Percentiles rank a stretch among this genome's conserved stretches.
Conservation (phyloP, 805 yeast genomes). For the Starmerella potacharoeniae region DNA sequence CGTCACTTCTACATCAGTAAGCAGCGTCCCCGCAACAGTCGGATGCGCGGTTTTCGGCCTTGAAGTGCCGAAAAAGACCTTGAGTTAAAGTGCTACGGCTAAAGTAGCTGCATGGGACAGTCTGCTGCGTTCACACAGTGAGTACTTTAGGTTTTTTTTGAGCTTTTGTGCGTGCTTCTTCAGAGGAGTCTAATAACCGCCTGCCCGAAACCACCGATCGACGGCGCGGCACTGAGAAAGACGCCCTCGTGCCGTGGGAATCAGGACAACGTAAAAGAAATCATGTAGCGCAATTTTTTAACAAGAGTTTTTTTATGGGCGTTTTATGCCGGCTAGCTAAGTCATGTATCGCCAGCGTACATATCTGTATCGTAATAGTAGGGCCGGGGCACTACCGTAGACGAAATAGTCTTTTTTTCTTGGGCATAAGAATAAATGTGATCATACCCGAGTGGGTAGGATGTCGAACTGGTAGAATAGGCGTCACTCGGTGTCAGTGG, state of each 20-base stretch:
- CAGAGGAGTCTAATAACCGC: too few species aligned
- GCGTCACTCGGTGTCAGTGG: background rate
- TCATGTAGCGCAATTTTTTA: too few species aligned
- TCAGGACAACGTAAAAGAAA: background rate
- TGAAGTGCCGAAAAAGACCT: too few species aligned
- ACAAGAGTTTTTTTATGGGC: background rate
- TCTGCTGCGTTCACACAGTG: too few species aligned
- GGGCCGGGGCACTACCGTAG: background rate
- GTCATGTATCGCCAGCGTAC: background rate
- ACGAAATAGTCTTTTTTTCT: background rate
- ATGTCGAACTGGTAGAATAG: background rate
- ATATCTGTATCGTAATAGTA: slow-evolving; percentile 1
- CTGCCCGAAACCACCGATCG: too few species aligned
- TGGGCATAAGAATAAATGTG: background rate
- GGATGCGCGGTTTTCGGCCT: too few species aligned
- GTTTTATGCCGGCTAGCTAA: background rate
- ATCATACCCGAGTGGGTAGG: background rate
- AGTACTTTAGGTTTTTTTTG: too few species aligned
- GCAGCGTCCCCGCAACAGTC: background rate
- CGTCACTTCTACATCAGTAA: background rate
- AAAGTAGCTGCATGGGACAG: too few species aligned
- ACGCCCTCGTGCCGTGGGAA: too few species aligned
- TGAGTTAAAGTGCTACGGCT: too few species aligned
- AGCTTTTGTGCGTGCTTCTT: too few species aligned
- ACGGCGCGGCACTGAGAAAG: too few species aligned